Evolutionary conservation across 2,329 filamentous ascomycete genomes (phyloP), one percentile per base, ranked within the genome.

Genomic region (Lasiodiplodia hormozganensis): DNA sequence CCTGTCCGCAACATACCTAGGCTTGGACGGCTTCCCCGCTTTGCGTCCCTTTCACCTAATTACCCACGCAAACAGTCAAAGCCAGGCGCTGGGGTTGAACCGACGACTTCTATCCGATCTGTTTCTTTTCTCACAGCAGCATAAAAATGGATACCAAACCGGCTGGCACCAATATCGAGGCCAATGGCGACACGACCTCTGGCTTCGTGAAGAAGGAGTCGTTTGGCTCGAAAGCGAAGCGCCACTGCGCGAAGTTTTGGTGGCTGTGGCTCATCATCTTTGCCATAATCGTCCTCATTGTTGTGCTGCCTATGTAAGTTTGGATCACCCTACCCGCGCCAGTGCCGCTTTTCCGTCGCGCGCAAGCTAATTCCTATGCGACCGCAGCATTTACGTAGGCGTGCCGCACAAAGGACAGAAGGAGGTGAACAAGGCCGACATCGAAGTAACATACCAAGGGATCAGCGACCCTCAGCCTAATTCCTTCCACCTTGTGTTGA

Each of bases 251-350:
- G 38, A 72, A 70, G 25, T 89, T 85, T 73, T 90, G 88, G 89
- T 90, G 88, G 88, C 73, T 83, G 70, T 83, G 89, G 72, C 76
- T 89, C 69, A 79, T 90, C 69, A 75, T 82, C 18, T 76, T 88
- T 64, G 74, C 85, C 68, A 71, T 83, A 70, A 77, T 88, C 54
- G 76, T 85, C 53, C 81, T 88, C 40, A 77, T 91, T 16, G 80
- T 88, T 47, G 84, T 91, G 21, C 82, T 86, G 49, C 80, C 89
- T 49, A 77, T 90, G 88, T 90, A 82, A 85, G 87, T 85, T 25
- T n/a, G 3, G 3, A 16, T n/a, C 21, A 38, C 14, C 10, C 16
- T n/a, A 38, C 52, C 23, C 40, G 25, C 16, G 34, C 21, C 31
- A 53, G 31, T 54, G 6, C 23, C 5, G 18, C 14, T 16, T n/a